phyloP scores from a whole-genome alignment of 805 yeast genomes.

The Candida saitoana region DNA sequence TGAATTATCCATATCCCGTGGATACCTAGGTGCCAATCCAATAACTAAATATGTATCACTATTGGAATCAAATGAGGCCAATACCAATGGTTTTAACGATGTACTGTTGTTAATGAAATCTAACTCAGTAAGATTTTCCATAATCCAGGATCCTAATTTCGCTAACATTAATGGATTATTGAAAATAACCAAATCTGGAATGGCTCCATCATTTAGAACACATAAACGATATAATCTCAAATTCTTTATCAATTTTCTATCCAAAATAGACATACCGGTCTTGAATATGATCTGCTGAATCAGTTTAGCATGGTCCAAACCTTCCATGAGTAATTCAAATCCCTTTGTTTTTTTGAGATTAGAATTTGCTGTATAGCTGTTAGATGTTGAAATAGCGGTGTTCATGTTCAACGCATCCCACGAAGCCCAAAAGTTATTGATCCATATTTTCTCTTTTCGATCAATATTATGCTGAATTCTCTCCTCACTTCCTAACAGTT shows the following conservation, averaged over 20 bases:
- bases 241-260: conserved; percentile 74
- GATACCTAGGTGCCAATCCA: conserved; percentile 83
- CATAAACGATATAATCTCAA: conserved; percentile 78
- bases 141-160: conserved; percentile 84
- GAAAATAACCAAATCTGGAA: conserved; percentile 74
- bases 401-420: conserved; percentile 49
- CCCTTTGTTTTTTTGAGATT: conserved; percentile 33
- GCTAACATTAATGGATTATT: conserved; percentile 82
- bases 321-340: conserved; percentile 56
- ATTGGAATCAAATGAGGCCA: conserved; percentile 73
- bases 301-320: conserved; percentile 77
- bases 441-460: conserved; percentile 61
- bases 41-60: conserved; percentile 81
- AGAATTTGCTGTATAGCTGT: conserved; percentile 10
- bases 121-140: conserved; percentile 82
- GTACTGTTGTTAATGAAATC: conserved; percentile 44
- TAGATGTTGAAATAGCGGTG: conserved; percentile 15
- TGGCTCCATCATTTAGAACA: conserved; percentile 72
- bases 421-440: conserved; percentile 62
- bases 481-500: conserved; percentile 18
- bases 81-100: conserved; percentile 68
- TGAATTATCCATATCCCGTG: conserved; percentile 40
- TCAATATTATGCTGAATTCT: conserved; percentile 27
- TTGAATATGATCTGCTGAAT: conserved; percentile 80
- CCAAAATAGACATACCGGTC: conserved; percentile 86